Evolutionary conservation across 108 stramenopile species (phyloP).

Genomic region (Pseudonitzschia multistriata): DNA sequence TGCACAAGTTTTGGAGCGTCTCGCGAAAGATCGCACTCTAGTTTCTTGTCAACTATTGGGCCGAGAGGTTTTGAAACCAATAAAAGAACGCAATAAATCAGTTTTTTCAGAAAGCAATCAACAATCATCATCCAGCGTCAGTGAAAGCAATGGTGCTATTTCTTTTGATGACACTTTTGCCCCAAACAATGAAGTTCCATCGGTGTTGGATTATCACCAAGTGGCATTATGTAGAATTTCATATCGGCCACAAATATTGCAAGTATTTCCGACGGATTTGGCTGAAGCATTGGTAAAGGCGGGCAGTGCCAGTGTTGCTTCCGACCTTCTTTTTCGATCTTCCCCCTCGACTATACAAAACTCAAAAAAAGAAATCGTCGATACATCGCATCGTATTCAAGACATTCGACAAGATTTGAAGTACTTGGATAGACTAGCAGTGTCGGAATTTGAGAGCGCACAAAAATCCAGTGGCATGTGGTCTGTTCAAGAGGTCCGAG

Average conservation of each 20-base stretch:
- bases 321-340: constrained; percentile 3
- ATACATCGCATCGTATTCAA: constrained; percentile 52
- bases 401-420: constrained; percentile 58
- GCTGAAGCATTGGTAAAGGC: constrained; percentile 27
- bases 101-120: constrained; percentile 5
- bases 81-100: not conserved
- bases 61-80: constrained; percentile 26
- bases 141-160: not conserved
- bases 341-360: not conserved
- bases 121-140: constrained; percentile 2
- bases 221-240: constrained; percentile 58
- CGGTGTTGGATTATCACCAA: constrained; percentile 14
- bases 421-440: constrained; percentile 57
- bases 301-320: constrained; percentile 35
- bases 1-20: constrained; percentile 38
- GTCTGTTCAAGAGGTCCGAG: constrained; percentile 44
- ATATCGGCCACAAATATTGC: constrained; percentile 36
- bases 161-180: too few relatives aligned
- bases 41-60: constrained; percentile 64
- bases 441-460: constrained; percentile 57
- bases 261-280: constrained; percentile 44
- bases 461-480: constrained; percentile 64
- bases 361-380: constrained; percentile 12
- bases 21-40: constrained; percentile 43
- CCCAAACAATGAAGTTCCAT: too few relatives aligned